Percentiles rank a stretch among this genome's conserved stretches.
These are phyloP conservation scores for Globisporangium parvum DNA, from an alignment of 352 stramenopile species.

Conservation along the genomic window DNA sequence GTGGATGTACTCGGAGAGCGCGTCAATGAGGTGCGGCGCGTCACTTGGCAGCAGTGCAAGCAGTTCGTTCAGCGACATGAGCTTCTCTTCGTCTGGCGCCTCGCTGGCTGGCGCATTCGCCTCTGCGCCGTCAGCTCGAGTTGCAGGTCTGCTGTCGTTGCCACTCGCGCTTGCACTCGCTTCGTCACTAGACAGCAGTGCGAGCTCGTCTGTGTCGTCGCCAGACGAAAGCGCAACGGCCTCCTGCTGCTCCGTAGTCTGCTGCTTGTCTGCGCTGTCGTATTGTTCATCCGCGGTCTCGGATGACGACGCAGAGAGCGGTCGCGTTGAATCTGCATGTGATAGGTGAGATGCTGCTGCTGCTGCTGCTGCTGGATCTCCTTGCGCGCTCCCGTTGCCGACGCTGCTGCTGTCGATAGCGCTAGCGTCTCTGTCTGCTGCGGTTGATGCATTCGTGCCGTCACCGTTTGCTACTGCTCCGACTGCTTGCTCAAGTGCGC, in stretches of 20 bases:
- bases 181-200: neutral
- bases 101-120: neutral
- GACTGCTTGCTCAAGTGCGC: neutral
- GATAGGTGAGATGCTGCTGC: neutral
- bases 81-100: neutral
- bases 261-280: too few species aligned
- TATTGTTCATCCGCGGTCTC: too few species aligned
- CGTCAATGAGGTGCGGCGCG: slow-evolving; percentile 19
- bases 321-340: neutral
- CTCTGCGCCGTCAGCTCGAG: neutral
- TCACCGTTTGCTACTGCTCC: neutral
- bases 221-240: neutral
- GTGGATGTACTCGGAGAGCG: slow-evolving; percentile 30
- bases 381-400: neutral
- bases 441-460: neutral
- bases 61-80: slow-evolving; percentile 19
- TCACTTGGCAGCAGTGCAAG: slow-evolving; percentile 19
- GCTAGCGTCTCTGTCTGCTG: neutral
- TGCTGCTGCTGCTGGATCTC: neutral
- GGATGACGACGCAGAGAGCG: too few species aligned
- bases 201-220: neutral
- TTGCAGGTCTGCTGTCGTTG: neutral
- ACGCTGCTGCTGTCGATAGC: neutral
- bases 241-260: neutral
- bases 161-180: too few species aligned